Base-by-base conservation (phyloP, 2,329 filamentous ascomycete genomes). In the Penicillium brasilianum region DNA sequence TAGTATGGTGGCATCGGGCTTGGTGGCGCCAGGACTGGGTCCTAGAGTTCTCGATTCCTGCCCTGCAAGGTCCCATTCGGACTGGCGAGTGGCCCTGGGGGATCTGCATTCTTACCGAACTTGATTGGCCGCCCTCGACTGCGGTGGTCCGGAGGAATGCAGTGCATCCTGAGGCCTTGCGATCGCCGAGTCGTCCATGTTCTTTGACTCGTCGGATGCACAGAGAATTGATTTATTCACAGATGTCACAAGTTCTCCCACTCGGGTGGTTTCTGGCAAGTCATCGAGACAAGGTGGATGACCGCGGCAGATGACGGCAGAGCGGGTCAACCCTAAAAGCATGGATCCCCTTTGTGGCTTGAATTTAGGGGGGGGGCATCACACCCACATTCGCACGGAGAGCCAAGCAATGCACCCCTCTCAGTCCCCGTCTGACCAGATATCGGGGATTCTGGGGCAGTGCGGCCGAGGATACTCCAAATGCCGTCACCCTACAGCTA, bases 41-140 rank as follows among this genome's bases (percentile, higher is more conserved):
- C n/a, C n/a, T 28, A 34, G 46, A 50, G 16, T 34, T 43, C 37
- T 46, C 13, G 30, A 55, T 48, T 46, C 4, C 30, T 55, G 39
- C 53, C 30, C 53, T 59, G 57, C 57, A 59, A 50, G 43, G 57
- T 50, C 51, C 57, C 49, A 36, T 30, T 58, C 50, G 18, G 39
- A 37, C 34, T 52, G 39, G 28, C 37, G 11, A 36, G 48, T 20
- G 41, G 34, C 32, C 22, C 18, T 43, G 44, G 54, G 44, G 41
- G 61, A 61, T 65, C 61, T 61, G 55, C 63, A 64, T 57, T 61
- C 54, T 36, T 50, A 16, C 22, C 36, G 28, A 25, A 20, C 44
- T 48, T 14, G 30, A 62, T 64, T 63, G 62, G 55, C 16, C 43
- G 28, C 25, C 32, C 36, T 54, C 22, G 50, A 37, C 13, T 25